Evolutionary conservation across 805 yeast genomes (phyloP).

Genomic region (Candida anglica): DNA sequence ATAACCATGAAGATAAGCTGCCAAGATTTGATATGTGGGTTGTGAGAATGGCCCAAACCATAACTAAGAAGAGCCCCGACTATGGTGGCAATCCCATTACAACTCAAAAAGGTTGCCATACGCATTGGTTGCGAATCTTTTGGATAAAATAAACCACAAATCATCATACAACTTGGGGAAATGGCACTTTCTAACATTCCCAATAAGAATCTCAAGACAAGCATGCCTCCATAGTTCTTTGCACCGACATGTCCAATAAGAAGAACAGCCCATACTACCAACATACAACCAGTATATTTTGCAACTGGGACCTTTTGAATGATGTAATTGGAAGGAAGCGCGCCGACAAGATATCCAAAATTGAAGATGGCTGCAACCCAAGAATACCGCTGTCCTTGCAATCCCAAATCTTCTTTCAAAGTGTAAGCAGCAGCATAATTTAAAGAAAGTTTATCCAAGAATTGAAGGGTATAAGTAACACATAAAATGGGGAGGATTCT

Average conservation of each 20-base stretch:
- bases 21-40: constrained; percentile 19
- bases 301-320: constrained; percentile 16
- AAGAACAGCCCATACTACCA: constrained; percentile 18
- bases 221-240: constrained; percentile 28
- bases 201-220: constrained; percentile 29
- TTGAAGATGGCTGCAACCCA: constrained; percentile 27
- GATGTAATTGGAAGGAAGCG: constrained; percentile 13
- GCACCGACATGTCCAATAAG: constrained; percentile 25
- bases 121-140: constrained; percentile 28
- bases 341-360: constrained; percentile 19
- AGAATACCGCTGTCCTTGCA: constrained; percentile 17
- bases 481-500: constrained; percentile 25
- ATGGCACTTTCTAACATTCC: constrained; percentile 34
- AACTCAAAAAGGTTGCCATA: constrained; percentile 22
- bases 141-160: constrained; percentile 29
- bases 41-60: constrained; percentile 24
- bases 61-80: constrained; percentile 18
- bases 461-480: constrained; percentile 21
- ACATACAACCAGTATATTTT: constrained; percentile 11
- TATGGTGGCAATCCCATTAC: constrained; percentile 23
- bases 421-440: constrained; percentile 20
- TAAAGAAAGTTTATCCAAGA: constrained; percentile 19
- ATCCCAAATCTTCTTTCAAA: constrained; percentile 16
- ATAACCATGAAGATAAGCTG: constrained; percentile 17
- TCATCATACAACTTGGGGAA: constrained; percentile 29